A percentile compares a stretch with the other conserved stretches of the same genome.
These are phyloP conservation scores for Sugiyamaella neomexicana DNA, from an alignment of 1,139 yeast species.

Conservation along the genomic window DNA sequence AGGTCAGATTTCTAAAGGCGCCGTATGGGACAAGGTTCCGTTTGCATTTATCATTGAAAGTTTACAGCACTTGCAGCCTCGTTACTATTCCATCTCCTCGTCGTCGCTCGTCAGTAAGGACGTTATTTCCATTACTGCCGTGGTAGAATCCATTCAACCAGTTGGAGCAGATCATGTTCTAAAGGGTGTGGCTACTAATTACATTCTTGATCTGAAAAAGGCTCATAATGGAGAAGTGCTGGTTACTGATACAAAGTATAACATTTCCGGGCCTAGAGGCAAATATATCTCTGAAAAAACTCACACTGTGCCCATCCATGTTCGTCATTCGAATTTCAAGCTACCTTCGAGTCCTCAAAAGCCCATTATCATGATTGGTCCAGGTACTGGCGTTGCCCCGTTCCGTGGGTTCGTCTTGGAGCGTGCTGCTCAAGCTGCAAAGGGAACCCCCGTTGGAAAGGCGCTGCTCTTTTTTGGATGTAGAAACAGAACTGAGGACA, in stretches of 20 bases:
- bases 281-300: slow-evolving; percentile 44
- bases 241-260: slow-evolving; percentile 49
- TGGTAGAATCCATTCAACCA: slow-evolving; percentile 71
- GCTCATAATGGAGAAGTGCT: slow-evolving; percentile 48
- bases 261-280: slow-evolving; percentile 78
- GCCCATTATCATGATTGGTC: slow-evolving; percentile 92
- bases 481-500: slow-evolving; percentile 73
- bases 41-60: slow-evolving; percentile 82
- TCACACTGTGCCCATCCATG: slow-evolving; percentile 75
- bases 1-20: slow-evolving; percentile 58
- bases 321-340: slow-evolving; percentile 92
- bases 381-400: slow-evolving; percentile 99
- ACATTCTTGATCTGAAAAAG: slow-evolving; percentile 70
- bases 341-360: slow-evolving; percentile 82
- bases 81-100: slow-evolving; percentile 95
- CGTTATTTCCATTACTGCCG: slow-evolving; percentile 75
- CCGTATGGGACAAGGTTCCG: slow-evolving; percentile 73
- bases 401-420: slow-evolving; percentile 92
- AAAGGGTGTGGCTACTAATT: slow-evolving; percentile 90
- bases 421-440: slow-evolving; percentile 58
- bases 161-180: slow-evolving; percentile 48
- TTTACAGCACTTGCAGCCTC: slow-evolving; percentile 80
- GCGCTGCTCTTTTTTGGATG: slow-evolving; percentile 83
- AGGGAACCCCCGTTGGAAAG: slow-evolving; percentile 65
- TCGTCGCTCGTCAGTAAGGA: slow-evolving; percentile 78